These are phyloP conservation scores for Plenodomus tracheiphilus DNA, from an alignment of 2,329 filamentous ascomycete genomes.

Conservation along the genomic window DNA sequence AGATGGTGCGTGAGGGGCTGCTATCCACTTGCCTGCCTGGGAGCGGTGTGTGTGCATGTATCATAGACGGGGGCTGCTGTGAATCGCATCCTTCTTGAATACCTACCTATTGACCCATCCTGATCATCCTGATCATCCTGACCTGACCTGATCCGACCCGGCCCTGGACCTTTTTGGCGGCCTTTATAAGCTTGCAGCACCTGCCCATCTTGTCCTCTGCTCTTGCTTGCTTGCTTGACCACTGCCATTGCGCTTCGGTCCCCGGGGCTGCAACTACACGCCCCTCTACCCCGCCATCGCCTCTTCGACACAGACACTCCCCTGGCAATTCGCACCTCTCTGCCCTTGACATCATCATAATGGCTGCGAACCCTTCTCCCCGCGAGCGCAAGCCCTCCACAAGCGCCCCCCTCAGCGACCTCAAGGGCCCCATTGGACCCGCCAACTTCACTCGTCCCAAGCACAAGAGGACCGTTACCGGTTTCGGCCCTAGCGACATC, in stretches of 20 bases:
- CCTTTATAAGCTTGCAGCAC: constrained; percentile 7
- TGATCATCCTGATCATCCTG: background rate
- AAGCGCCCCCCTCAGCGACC: constrained; percentile 81
- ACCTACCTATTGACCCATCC: background rate
- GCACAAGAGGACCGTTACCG: constrained; percentile 95
- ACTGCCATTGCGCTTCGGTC: constrained; percentile 9
- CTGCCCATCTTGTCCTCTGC: background rate
- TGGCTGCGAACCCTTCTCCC: constrained; percentile 43
- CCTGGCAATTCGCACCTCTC: constrained; percentile 27
- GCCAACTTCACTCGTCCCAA: constrained; percentile 82
- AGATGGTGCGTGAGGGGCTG: background rate
- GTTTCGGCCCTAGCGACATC: constrained; percentile 88
- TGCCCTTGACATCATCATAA: constrained; percentile 35
- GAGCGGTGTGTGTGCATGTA: background rate
- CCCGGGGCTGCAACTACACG: constrained; percentile 4
- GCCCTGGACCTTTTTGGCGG: background rate
- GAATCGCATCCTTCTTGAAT: background rate
- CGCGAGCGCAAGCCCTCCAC: constrained; percentile 81
- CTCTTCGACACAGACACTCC: constrained; percentile 27
- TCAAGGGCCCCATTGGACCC: constrained; percentile 83
- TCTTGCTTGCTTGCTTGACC: constrained; percentile 1
- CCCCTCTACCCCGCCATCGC: constrained; percentile 32
- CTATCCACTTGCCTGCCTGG: background rate
- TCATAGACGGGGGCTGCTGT: background rate
- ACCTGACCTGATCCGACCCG: background rate